These are phyloP conservation scores for Cicer pinnatifidum DNA, from an alignment of 306 rosid genomes.

Conservation along the genomic window DNA sequence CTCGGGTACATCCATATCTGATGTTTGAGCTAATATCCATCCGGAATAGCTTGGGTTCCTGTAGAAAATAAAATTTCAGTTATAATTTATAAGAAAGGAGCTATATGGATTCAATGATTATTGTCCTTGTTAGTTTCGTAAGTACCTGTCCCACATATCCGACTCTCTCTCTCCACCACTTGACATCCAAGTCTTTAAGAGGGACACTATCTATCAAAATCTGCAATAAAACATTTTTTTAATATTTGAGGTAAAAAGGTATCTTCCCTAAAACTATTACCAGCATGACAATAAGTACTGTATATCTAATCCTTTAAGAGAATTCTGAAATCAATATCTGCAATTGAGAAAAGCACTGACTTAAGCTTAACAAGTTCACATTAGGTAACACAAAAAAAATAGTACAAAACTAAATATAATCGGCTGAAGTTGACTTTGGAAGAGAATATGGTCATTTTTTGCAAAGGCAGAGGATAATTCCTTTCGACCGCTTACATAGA, in stretches of 20 bases:
- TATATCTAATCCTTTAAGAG: constrained; percentile 19
- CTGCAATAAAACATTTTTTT: constrained; percentile 52
- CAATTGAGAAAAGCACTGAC: not conserved
- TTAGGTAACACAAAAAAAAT: not conserved
- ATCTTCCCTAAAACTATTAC: constrained; percentile 19
- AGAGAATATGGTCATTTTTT: constrained; percentile 24
- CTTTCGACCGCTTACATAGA: constrained; percentile 7
- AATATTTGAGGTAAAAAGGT: constrained; percentile 9
- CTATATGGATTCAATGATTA: constrained; percentile 17
- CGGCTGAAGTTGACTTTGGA: not conserved
- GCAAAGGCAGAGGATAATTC: not conserved
- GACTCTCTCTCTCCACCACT: constrained; percentile 93
- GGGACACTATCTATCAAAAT: constrained; percentile 79
- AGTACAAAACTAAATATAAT: constrained; percentile 1
- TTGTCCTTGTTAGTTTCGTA: constrained; percentile 34
- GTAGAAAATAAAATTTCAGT: constrained; percentile 37
- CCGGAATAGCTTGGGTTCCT: constrained; percentile 94
- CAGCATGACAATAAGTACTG: not conserved
- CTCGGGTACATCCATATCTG: constrained; percentile 78
- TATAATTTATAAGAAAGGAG: constrained; percentile 43
- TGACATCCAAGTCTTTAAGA: constrained; percentile 71
- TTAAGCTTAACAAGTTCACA: constrained; percentile 8
- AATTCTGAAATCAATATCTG: constrained; percentile 34
- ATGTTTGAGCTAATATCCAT: constrained; percentile 90
- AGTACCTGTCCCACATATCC: constrained; percentile 96